Conservation (phyloP, 768 basidiomycete species). For the Dentipellis fragilis region DNA sequence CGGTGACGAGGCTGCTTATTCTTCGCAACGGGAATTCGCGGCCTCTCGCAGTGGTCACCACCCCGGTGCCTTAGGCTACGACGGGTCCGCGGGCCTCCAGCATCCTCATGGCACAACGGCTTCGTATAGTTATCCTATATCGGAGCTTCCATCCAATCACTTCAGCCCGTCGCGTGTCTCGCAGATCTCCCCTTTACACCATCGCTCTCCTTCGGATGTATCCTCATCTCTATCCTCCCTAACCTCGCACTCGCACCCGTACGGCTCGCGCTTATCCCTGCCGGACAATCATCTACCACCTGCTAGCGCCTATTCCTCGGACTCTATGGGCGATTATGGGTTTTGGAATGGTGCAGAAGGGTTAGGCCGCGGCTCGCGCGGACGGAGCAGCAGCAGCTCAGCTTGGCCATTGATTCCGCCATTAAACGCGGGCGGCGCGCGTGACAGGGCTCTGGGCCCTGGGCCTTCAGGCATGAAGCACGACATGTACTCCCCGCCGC, state of each 20-base stretch:
- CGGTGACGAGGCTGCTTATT: conserved; percentile 15
- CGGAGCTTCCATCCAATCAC: conserved; percentile 12
- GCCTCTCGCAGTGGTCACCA: conserved; percentile 16
- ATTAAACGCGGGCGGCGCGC: conserved; percentile 5
- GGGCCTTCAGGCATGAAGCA: conserved; percentile 2
- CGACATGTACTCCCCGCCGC: conserved; percentile 10
- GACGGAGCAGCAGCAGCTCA: conserved; percentile 1
- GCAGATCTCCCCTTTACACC: conserved; percentile 12
- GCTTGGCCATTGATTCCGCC: conserved; percentile 7
- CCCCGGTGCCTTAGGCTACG: conserved; percentile 10
- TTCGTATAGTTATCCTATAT: conserved; percentile 4
- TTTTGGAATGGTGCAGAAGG: conserved; percentile 3
- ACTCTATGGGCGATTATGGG: conserved; percentile 1
- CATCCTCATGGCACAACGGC: conserved; percentile 9
- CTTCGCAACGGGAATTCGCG: conserved; percentile 14
- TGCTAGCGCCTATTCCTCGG: conserved; percentile 3
- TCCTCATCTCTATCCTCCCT: conserved; percentile 5
- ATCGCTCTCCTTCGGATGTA: conserved; percentile 5
- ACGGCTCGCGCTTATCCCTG: conserved; percentile 6
- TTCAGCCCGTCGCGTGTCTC: conserved; percentile 9
- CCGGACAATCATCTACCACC: background rate
- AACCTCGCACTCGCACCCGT: conserved; percentile 10
- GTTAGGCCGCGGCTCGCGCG: conserved; percentile 4
- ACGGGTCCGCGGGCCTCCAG: conserved; percentile 8
- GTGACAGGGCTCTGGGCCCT: conserved; percentile 5